These are phyloP conservation scores for Arthrinium puccinioides DNA, from an alignment of 2,329 filamentous ascomycete species.

Conservation along the genomic window DNA sequence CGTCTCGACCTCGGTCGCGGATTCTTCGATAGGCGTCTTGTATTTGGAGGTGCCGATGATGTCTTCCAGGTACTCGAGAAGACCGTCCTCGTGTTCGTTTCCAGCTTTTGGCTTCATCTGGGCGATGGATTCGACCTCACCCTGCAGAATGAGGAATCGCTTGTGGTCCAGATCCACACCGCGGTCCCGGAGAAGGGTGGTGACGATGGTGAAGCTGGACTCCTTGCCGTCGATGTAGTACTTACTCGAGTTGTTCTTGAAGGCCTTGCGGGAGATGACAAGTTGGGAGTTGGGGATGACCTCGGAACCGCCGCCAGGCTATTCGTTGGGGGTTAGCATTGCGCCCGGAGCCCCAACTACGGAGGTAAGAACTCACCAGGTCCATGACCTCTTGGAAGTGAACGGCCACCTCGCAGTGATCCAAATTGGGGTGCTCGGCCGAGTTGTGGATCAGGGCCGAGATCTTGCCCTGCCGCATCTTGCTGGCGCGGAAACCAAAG, in stretches of 20 bases:
- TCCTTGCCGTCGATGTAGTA: conserved; percentile 92
- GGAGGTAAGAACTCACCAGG: conserved; percentile 38
- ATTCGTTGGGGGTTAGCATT: conserved; percentile 17
- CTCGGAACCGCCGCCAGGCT: conserved; percentile 66
- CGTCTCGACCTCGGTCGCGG: conserved; percentile 79
- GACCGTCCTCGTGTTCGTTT: conserved; percentile 91
- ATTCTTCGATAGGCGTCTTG: conserved; percentile 93
- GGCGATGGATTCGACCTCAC: conserved; percentile 96
- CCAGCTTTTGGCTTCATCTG: conserved; percentile 98
- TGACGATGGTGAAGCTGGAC: conserved; percentile 89
- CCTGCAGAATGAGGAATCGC: conserved; percentile 92
- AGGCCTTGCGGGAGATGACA: conserved; percentile 83
- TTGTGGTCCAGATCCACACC: conserved; percentile 97
- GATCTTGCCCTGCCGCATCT: conserved; percentile 98
- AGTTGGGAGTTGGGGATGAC: conserved; percentile 78
- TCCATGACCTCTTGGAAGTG: conserved; percentile 96
- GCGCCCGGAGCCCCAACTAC: too few species aligned
- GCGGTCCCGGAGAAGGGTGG: conserved; percentile 74
- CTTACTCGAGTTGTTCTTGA: conserved; percentile 97
- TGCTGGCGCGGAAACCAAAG: conserved; percentile 98
- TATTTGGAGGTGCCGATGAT: conserved; percentile 99
- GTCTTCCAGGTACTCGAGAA: conserved; percentile 94
- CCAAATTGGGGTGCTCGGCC: conserved; percentile 74
- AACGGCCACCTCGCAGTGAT: conserved; percentile 91
- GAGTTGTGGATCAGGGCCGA: conserved; percentile 98